These are phyloP conservation scores for Coemansia furcata DNA, from an alignment of 192 early-diverging fungal genomes.

Conservation along the genomic window DNA sequence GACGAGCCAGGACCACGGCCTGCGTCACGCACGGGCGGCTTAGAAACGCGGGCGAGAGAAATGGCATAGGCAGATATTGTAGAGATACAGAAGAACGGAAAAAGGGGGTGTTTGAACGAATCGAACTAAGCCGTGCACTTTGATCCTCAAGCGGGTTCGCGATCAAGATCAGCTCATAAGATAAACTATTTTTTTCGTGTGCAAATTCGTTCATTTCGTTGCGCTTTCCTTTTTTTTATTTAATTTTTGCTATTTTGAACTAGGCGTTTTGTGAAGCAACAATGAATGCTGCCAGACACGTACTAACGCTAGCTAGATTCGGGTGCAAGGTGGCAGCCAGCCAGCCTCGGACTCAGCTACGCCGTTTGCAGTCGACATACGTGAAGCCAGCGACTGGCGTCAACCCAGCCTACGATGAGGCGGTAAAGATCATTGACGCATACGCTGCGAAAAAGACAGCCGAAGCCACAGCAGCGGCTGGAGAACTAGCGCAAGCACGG, in stretches of 20 bases:
- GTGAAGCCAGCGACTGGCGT: slow-evolving; percentile 55
- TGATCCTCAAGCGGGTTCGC: too few species aligned
- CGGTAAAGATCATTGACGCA: slow-evolving; percentile 64
- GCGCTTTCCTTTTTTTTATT: background rate
- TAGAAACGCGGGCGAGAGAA: background rate
- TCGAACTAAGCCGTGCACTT: too few species aligned
- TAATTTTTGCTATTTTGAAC: background rate
- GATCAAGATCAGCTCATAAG: too few species aligned
- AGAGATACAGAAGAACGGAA: background rate
- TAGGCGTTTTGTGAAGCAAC: background rate
- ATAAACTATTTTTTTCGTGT: too few species aligned
- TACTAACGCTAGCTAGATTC: slow-evolving; percentile 15
- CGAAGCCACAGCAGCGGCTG: slow-evolving; percentile 28
- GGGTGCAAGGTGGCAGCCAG: background rate
- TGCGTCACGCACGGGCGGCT: slow-evolving; percentile 9
- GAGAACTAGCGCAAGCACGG: slow-evolving; percentile 25
- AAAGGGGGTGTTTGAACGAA: background rate
- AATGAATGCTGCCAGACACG: slow-evolving; percentile 31
- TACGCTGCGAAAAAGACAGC: slow-evolving; percentile 53
- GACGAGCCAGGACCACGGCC: slow-evolving; percentile 14
- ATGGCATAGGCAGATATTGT: background rate
- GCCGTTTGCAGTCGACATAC: slow-evolving; percentile 50
- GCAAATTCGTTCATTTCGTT: background rate
- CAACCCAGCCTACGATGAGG: slow-evolving; percentile 73
- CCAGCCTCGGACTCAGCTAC: background rate